phyloP scores from a whole-genome alignment of 176 grass and related monocot genomes.

The Carex myosuroides region DNA sequence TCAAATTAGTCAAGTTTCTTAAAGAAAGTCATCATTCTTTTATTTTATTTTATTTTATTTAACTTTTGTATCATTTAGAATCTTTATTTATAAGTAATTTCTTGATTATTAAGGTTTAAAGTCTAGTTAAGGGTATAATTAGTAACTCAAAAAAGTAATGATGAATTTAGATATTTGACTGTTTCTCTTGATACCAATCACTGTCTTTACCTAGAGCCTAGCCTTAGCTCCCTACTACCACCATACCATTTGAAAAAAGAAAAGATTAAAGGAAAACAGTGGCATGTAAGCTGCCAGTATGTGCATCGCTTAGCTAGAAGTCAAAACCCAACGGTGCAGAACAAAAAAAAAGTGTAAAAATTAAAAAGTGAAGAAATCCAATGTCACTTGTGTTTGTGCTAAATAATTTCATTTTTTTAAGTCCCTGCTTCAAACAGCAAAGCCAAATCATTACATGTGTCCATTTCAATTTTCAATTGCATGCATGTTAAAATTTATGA shows the following conservation, averaged over 20 bases:
- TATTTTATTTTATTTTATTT: not conserved
- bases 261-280: not conserved
- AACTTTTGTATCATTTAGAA: not conserved
- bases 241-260: not conserved
- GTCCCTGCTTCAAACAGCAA: not conserved
- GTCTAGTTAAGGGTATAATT: not conserved
- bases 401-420: not conserved
- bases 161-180: not conserved
- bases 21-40: not conserved
- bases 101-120: not conserved
- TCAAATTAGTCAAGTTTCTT: not conserved
- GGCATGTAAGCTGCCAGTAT: not conserved
- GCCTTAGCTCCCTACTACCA: too few relatives aligned
- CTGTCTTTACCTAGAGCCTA: not conserved
- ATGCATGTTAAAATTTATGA: not conserved
- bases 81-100: not conserved
- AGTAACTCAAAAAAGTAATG: not conserved
- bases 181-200: not conserved
- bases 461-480: not conserved
- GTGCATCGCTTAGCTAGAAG: not conserved
- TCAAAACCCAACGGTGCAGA: not conserved
- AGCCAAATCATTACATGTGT: not conserved
- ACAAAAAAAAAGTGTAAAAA: not conserved
- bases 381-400: not conserved
- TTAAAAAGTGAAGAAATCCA: not conserved